Conservation (phyloP, 495 filamentous ascomycete species). For the Coniosporium apollinis region DNA sequence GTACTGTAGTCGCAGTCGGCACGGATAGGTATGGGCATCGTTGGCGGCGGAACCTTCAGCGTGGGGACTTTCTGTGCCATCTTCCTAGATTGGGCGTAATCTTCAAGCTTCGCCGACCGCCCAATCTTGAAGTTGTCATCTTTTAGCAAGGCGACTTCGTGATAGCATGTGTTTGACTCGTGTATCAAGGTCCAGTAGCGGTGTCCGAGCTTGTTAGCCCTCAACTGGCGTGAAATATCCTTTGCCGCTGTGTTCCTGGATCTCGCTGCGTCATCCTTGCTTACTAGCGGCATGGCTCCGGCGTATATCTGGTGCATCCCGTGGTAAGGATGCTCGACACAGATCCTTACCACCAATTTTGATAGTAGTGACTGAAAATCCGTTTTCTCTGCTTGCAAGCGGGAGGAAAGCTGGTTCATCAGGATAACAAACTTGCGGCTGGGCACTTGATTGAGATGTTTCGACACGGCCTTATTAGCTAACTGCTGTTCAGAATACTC, state of each 20-base stretch:
- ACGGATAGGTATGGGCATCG: slow-evolving; percentile 66
- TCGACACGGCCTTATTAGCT: slow-evolving; percentile 60
- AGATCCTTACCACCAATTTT: slow-evolving; percentile 60
- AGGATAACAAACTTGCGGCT: slow-evolving; percentile 81
- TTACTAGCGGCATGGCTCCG: slow-evolving; percentile 44
- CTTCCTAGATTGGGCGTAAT: slow-evolving; percentile 37
- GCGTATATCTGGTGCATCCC: slow-evolving; percentile 92
- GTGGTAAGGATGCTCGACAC: slow-evolving; percentile 84
- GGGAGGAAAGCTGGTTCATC: slow-evolving; percentile 92
- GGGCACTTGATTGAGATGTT: slow-evolving; percentile 53
- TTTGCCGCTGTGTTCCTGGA: slow-evolving; percentile 57
- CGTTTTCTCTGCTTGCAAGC: slow-evolving; percentile 50
- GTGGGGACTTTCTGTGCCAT: slow-evolving; percentile 41
- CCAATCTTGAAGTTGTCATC: slow-evolving; percentile 45
- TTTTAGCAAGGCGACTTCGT: slow-evolving; percentile 50
- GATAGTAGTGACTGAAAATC: slow-evolving; percentile 62
- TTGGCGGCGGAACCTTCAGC: slow-evolving; percentile 67
- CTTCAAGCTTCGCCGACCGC: slow-evolving; percentile 23
- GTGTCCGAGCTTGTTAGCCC: slow-evolving; percentile 28
- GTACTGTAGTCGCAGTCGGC: slow-evolving; percentile 56
- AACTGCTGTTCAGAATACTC: slow-evolving; percentile 55
- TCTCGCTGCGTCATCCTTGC: slow-evolving; percentile 53
- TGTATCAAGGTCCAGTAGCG: slow-evolving; percentile 49
- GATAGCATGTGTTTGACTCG: slow-evolving; percentile 56
- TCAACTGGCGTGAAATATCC: slow-evolving; percentile 43